phyloP scores from a whole-genome alignment of 2,329 filamentous ascomycete species.

The Hypoxylon sp. region DNA sequence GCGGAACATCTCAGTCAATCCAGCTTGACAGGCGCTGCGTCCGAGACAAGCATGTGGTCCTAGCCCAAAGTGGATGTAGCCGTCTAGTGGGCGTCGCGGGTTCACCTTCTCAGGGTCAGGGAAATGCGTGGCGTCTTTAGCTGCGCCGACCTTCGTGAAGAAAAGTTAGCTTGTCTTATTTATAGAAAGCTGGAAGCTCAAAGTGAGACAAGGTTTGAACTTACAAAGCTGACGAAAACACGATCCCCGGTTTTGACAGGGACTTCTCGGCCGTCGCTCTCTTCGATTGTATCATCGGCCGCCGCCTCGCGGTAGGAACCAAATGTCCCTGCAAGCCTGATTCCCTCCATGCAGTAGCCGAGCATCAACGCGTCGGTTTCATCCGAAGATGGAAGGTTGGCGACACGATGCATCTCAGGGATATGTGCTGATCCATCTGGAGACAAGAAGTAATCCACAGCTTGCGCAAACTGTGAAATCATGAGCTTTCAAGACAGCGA shows the following conservation, averaged over 20 bases:
- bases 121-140: conserved; percentile 71
- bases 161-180: conserved; percentile 9
- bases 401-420: conserved; percentile 72
- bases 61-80: conserved; percentile 75
- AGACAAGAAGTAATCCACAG: conserved; percentile 75
- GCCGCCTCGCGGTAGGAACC: conserved; percentile 72
- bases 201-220: conserved; percentile 35
- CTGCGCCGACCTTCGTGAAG: conserved; percentile 59
- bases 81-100: conserved; percentile 73
- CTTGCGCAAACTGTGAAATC: conserved; percentile 73
- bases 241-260: conserved; percentile 69
- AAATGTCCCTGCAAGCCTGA: conserved; percentile 76
- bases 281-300: conserved; percentile 60
- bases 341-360: conserved; percentile 79
- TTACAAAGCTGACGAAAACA: conserved; percentile 75
- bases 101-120: conserved; percentile 73
- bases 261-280: conserved; percentile 68
- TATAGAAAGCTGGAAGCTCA: background rate
- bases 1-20: conserved; percentile 77
- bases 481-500: conserved; percentile 38
- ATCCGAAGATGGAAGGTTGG: conserved; percentile 67
- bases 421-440: conserved; percentile 69
- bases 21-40: conserved; percentile 71
- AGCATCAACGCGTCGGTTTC: conserved; percentile 75
- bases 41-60: conserved; percentile 76